A percentile compares a stretch with the other conserved stretches of the same genome.
phyloP scores from a whole-genome alignment of 805 yeast species.

The Clavispora santaluciae region DNA sequence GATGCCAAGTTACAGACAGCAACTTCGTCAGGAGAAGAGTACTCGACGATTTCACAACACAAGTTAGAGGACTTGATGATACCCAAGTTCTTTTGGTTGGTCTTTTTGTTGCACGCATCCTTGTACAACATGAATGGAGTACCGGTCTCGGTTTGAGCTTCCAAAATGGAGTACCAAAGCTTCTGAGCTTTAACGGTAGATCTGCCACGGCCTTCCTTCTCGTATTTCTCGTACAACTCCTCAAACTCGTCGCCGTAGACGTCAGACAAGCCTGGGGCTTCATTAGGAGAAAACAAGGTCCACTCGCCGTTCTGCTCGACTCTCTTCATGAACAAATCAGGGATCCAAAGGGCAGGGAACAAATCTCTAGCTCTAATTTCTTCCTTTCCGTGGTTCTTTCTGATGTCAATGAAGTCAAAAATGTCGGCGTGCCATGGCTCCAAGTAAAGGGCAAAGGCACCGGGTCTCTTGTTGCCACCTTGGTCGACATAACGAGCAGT shows the following conservation, averaged over 20 bases:
- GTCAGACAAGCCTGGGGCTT: slow-evolving; percentile 53
- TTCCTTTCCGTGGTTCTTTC: slow-evolving; percentile 62
- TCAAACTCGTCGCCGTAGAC: slow-evolving; percentile 54
- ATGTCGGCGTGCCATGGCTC: slow-evolving; percentile 65
- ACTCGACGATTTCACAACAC: slow-evolving; percentile 62
- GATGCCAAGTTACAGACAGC: slow-evolving; percentile 63
- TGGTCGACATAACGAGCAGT: slow-evolving; percentile 63
- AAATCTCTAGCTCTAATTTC: slow-evolving; percentile 60
- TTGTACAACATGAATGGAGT: slow-evolving; percentile 62
- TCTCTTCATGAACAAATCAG: slow-evolving; percentile 58
- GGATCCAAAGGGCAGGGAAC: slow-evolving; percentile 61
- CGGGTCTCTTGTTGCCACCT: slow-evolving; percentile 64
- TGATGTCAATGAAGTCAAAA: slow-evolving; percentile 53
- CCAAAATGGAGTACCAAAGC: slow-evolving; percentile 56
- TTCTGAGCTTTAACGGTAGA: slow-evolving; percentile 52
- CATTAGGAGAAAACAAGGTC: slow-evolving; percentile 58
- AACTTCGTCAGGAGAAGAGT: slow-evolving; percentile 53
- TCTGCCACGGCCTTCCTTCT: slow-evolving; percentile 46
- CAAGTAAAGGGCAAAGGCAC: slow-evolving; percentile 56
- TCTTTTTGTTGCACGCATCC: slow-evolving; percentile 55
- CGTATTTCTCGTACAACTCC: slow-evolving; percentile 47
- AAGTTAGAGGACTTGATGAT: slow-evolving; percentile 56
- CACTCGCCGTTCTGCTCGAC: slow-evolving; percentile 52
- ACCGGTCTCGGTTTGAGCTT: slow-evolving; percentile 63
- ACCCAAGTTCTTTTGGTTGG: slow-evolving; percentile 60